Evolutionary conservation across 202 grass and related monocot species (phyloP).

Genomic region (Eragrostis tef): DNA sequence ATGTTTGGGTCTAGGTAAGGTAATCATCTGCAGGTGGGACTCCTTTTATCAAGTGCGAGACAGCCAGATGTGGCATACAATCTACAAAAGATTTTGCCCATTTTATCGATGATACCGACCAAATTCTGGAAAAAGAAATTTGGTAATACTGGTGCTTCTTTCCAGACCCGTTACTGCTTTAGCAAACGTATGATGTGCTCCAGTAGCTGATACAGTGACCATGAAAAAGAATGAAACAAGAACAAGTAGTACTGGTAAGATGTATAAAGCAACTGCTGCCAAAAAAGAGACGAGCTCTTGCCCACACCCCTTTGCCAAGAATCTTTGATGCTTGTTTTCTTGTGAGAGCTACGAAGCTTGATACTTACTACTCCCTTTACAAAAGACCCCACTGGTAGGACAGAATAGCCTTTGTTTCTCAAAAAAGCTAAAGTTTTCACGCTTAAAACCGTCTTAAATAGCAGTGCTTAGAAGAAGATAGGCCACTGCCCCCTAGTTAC

Average conservation of each 20-base stretch:
- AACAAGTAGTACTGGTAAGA: conserved; percentile 32
- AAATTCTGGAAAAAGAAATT: neutral
- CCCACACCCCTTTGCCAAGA: conserved; percentile 62
- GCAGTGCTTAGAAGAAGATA: conserved; percentile 60
- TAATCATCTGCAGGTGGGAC: neutral
- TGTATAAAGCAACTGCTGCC: conserved; percentile 47
- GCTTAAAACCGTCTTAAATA: conserved; percentile 72
- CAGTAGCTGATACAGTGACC: conserved; percentile 45
- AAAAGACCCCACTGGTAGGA: conserved; percentile 47
- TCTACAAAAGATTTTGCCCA: conserved; percentile 13
- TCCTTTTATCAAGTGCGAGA: conserved; percentile 7
- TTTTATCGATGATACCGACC: neutral
- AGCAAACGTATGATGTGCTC: conserved; percentile 35
- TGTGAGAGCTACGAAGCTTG: conserved; percentile 58
- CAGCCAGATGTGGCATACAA: neutral
- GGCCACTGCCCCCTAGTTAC: conserved; percentile 57
- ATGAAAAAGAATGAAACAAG: conserved; percentile 49
- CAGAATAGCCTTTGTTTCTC: conserved; percentile 56
- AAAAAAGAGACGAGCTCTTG: conserved; percentile 54
- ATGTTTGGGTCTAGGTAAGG: conserved; percentile 4
- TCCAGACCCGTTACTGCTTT: conserved; percentile 39
- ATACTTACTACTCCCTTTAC: conserved; percentile 57
- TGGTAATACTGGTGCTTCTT: conserved; percentile 14
- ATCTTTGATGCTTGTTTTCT: conserved; percentile 59
- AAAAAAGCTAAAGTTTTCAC: conserved; percentile 54